phyloP scores from a whole-genome alignment of 495 filamentous ascomycete genomes.

The Darksidea phi region DNA sequence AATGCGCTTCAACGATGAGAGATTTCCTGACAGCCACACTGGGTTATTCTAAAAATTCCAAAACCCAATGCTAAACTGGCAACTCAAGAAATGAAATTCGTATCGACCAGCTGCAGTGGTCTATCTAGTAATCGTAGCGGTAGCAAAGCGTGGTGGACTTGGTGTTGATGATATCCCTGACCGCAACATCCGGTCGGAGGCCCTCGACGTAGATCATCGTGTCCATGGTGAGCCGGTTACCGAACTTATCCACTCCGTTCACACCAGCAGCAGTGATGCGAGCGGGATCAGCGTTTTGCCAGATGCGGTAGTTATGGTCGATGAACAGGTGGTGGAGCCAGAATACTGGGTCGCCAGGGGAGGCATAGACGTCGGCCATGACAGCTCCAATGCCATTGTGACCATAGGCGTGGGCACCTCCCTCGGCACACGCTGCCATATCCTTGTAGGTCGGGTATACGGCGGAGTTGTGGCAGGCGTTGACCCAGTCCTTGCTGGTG shows the following conservation, averaged over 20 bases:
- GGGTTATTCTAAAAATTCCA: no score
- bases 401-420: constrained; percentile 63
- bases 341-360: constrained; percentile 66
- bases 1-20: no score
- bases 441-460: constrained; percentile 13
- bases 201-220: constrained; percentile 14
- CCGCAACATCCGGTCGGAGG: constrained; percentile 10
- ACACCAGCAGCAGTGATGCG: constrained; percentile 1
- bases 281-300: constrained; percentile 52
- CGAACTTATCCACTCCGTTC: constrained; percentile 12
- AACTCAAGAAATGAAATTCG: no score
- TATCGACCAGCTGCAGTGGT: no score
- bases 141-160: constrained; percentile 20
- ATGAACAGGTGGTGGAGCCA: constrained; percentile 68
- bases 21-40: no score
- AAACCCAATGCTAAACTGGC: no score
- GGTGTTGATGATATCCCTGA: constrained; percentile 27
- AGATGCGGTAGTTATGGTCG: constrained; percentile 68
- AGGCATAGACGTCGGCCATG: constrained; percentile 57
- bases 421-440: constrained; percentile 31
- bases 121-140: constrained; percentile 24
- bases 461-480: constrained; percentile 14
- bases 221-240: constrained; percentile 16
- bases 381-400: constrained; percentile 62
- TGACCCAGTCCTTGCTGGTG: constrained; percentile 11